These are phyloP conservation scores for Aquilaria yunnanensis DNA, from an alignment of 345 rosid genomes.

Conservation along the genomic window DNA sequence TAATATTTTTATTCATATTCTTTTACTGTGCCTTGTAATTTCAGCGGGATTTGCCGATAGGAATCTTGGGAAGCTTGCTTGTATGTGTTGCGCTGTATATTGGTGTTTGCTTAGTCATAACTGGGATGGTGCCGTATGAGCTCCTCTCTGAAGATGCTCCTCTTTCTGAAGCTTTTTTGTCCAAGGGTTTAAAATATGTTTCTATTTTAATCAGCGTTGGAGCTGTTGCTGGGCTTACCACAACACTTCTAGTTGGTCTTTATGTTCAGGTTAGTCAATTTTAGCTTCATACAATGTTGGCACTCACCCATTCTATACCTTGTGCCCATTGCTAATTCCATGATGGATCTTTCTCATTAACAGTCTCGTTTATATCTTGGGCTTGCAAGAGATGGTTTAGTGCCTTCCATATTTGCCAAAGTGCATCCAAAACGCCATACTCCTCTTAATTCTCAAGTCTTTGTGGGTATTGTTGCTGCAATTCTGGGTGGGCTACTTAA, in stretches of 20 bases:
- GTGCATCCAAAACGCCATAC: constrained; percentile 76
- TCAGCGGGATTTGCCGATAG: constrained; percentile 89
- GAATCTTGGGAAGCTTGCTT: constrained; percentile 86
- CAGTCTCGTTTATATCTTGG: constrained; percentile 95
- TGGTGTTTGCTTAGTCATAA: constrained; percentile 84
- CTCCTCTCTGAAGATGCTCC: constrained; percentile 91
- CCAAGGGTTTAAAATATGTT: constrained; percentile 81
- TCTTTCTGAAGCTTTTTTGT: constrained; percentile 69
- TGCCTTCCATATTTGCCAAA: constrained; percentile 83
- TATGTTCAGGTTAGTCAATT: constrained; percentile 79
- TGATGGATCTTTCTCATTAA: constrained; percentile 23
- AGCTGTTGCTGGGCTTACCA: constrained; percentile 97
- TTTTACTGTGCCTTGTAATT: constrained; percentile 16
- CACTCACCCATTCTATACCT: constrained; percentile 7
- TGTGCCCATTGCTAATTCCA: constrained; percentile 4
- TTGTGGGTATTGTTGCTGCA: constrained; percentile 88
- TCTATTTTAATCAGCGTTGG: constrained; percentile 79
- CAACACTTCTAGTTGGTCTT: constrained; percentile 89
- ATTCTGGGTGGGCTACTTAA: constrained; percentile 78
- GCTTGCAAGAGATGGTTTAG: constrained; percentile 91
- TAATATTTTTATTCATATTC: background rate
- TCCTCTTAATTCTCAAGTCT: constrained; percentile 87
- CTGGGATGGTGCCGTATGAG: constrained; percentile 90
- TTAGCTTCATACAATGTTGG: constrained; percentile 3
- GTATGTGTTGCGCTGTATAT: constrained; percentile 65